Evolutionary conservation across 768 basidiomycete genomes (phyloP), one percentile per base, ranked within the genome.

Genomic region (Mycena amicta): DNA sequence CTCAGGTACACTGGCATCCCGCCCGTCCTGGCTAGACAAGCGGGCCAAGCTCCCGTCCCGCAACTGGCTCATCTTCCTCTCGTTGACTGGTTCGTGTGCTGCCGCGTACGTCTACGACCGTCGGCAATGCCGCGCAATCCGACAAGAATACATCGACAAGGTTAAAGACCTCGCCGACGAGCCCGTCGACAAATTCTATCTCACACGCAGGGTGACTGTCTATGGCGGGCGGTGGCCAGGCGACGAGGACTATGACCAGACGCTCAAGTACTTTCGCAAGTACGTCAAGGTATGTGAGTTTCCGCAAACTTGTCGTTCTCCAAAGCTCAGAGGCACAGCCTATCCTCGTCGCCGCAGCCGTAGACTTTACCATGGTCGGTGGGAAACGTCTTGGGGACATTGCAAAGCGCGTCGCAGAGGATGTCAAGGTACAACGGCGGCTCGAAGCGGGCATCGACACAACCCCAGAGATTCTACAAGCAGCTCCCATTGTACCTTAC

Each of bases 51-150:
- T 95, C 16, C 96, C 95, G 3, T 93, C 92, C 1, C 83, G 93
- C 60, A 97, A 97, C 67, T 95, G 93, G 94, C 84, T 93, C 63
- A 94, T 96, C 67, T 98, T 98, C 77, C 81, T 94, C 56, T 80
- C 86, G 27, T 73, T 93, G 65, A 88, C 92, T 3, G 86, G 87
- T 15, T 81, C 88, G 5, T 65, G 90, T 29, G 67, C 87, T 3
- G 90, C 89, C 23, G 80, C 83, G 54, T 97, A 93, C 76, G 76
- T 85, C 53, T 95, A 97, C 72, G 97, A 99, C 81, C 84, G 95
- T 28, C 75, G 78, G 59, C 80, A 94, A 75, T 95, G 93, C 74
- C 87, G 84, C 64, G 70, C 76, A 47, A 89, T 98, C 59, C 87
- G 88, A 50, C 78, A 88, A 67, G 81, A 85, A 51, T 98, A 96